These are phyloP conservation scores for Nicotiana tomentosiformis DNA, from an alignment of 257 asterid species.

Conservation along the genomic window DNA sequence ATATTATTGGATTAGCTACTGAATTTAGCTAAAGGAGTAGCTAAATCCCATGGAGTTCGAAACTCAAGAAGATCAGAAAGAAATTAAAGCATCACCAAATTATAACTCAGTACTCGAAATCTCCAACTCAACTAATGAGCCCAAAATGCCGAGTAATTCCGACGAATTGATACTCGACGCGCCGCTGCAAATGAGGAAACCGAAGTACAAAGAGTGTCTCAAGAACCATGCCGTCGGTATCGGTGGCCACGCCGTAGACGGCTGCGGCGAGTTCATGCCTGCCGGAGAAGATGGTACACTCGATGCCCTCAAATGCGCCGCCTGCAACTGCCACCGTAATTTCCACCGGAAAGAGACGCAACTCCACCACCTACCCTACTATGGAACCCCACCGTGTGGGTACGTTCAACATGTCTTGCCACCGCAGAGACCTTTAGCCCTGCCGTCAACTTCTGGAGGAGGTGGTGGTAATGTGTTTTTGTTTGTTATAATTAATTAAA, in stretches of 20 bases:
- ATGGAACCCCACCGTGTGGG: slow-evolving; percentile 43
- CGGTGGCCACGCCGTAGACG: slow-evolving; percentile 72
- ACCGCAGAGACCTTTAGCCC: slow-evolving; percentile 30
- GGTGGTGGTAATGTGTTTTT: slow-evolving; percentile 10
- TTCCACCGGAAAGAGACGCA: slow-evolving; percentile 64
- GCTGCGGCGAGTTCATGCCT: slow-evolving; percentile 73
- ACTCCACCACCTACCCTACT: slow-evolving; percentile 39
- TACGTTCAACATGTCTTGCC: slow-evolving; percentile 40
- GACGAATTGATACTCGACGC: no score
- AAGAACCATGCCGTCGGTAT: slow-evolving; percentile 70
- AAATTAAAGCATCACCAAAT: slow-evolving; percentile 25
- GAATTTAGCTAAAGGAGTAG: slow-evolving; percentile 24
- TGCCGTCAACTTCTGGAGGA: slow-evolving; percentile 63
- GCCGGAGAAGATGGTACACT: slow-evolving; percentile 64
- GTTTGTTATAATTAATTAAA: no score
- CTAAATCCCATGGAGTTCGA: slow-evolving; percentile 50
- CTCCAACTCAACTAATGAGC: no score
- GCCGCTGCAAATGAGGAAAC: slow-evolving; percentile 11
- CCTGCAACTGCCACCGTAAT: slow-evolving; percentile 78
- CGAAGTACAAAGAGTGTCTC: slow-evolving; percentile 52
- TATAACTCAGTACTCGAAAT: slow-evolving; percentile 21
- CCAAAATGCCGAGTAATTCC: no score
- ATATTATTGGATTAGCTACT: slow-evolving; percentile 16
- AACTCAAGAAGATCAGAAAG: slow-evolving; percentile 44
- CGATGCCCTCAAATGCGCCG: slow-evolving; percentile 65